Percentiles rank a stretch among this genome's conserved stretches.
These are phyloP conservation scores for Geotrichum restrictum DNA, from an alignment of 1,139 yeast species.

Conservation along the genomic window DNA sequence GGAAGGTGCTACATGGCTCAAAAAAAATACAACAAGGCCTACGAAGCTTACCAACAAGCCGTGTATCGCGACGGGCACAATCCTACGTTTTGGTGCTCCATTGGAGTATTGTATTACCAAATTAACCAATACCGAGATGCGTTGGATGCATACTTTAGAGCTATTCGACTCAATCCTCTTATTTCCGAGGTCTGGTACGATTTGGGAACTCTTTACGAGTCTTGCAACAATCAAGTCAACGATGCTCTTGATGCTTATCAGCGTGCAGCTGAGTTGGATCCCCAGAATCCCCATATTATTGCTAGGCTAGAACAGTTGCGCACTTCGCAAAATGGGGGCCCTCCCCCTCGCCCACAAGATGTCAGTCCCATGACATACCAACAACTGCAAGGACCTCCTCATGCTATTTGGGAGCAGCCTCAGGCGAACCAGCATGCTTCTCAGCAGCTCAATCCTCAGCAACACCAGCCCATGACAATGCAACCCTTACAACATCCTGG, in stretches of 20 bases:
- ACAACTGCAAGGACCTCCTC: conserved; percentile 34
- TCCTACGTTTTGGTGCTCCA: conserved; percentile 98
- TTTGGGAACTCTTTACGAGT: conserved; percentile 91
- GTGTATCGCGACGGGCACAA: conserved; percentile 93
- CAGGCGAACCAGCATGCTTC: conserved; percentile 32
- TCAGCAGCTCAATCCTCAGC: not conserved
- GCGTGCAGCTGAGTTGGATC: conserved; percentile 93
- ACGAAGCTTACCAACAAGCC: conserved; percentile 97
- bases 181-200: conserved; percentile 98
- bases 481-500: conserved; percentile 6
- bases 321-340: conserved; percentile 68
- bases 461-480: not conserved
- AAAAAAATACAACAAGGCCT: conserved; percentile 91
- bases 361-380: conserved; percentile 43
- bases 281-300: conserved; percentile 89
- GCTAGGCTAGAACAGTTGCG: conserved; percentile 82
- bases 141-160: conserved; percentile 92
- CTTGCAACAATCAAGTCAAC: conserved; percentile 89
- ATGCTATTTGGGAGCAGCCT: conserved; percentile 33
- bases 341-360: conserved; percentile 41
- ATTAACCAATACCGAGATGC: conserved; percentile 96
- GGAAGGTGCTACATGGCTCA: conserved; percentile 97
- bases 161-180: conserved; percentile 90
- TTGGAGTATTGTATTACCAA: conserved; percentile 93
- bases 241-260: conserved; percentile 96